Evolutionary conservation across 1,284 basidiomycete genomes (phyloP).

Genomic region (Phylloboletellus chloephorus): DNA sequence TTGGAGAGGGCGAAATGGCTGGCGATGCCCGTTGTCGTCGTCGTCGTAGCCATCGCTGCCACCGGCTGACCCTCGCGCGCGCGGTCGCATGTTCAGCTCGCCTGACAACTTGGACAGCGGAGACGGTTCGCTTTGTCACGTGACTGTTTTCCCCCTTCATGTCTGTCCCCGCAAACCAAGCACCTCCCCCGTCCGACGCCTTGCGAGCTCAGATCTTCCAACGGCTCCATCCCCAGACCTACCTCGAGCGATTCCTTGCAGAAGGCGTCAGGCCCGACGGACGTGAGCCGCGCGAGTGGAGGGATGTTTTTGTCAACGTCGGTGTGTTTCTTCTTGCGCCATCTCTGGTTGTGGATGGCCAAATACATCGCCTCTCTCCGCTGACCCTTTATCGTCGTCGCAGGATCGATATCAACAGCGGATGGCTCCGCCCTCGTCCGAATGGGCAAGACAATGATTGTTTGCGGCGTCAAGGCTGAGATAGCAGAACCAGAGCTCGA

Average conservation of each 20-base stretch:
- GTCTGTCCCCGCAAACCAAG: conserved; percentile 3
- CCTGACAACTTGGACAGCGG: neutral
- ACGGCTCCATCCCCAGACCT: conserved; percentile 53
- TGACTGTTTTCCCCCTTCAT: conserved; percentile 13
- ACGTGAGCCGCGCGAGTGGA: conserved; percentile 45
- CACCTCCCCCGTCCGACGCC: conserved; percentile 9
- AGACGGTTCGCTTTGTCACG: conserved; percentile 13
- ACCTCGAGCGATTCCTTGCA: conserved; percentile 45
- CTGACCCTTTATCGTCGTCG: neutral
- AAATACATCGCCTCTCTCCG: too few relatives aligned
- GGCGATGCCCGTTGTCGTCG: conserved; percentile 8
- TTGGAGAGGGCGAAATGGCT: conserved; percentile 23
- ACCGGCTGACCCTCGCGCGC: conserved; percentile 6
- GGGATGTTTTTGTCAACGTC: conserved; percentile 56
- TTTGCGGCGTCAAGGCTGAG: conserved; percentile 94
- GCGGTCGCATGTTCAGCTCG: conserved; percentile 18
- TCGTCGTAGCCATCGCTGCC: conserved; percentile 6
- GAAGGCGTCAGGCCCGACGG: conserved; percentile 62
- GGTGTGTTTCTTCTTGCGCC: conserved; percentile 39
- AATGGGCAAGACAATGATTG: conserved; percentile 85
- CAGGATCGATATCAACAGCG: conserved; percentile 78
- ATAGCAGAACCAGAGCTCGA: conserved; percentile 84
- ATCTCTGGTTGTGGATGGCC: neutral
- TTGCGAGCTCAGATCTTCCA: conserved; percentile 50
- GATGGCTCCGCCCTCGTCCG: conserved; percentile 86